Percentiles rank a stretch among this genome's conserved stretches.
These are phyloP conservation scores for Fomitopsis serialis DNA, from an alignment of 768 basidiomycete genomes.

Conservation along the genomic window DNA sequence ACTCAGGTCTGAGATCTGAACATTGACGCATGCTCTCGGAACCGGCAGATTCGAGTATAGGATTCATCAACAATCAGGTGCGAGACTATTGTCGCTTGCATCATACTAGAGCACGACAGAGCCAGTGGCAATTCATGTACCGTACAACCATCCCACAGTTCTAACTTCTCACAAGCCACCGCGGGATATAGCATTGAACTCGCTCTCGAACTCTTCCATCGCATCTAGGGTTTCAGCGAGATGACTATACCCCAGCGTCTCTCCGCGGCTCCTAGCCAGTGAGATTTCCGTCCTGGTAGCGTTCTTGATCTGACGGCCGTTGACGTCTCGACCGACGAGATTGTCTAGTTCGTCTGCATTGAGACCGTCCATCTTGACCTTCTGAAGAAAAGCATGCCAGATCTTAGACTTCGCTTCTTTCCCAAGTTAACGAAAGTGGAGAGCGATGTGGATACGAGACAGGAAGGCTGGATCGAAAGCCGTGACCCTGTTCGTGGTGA, in stretches of 20 bases:
- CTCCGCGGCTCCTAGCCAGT: conserved; percentile 38
- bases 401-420: conserved; percentile 25
- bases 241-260: conserved; percentile 33
- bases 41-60: too few relatives aligned
- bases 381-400: background rate
- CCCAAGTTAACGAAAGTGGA: conserved; percentile 34
- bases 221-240: conserved; percentile 55
- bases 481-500: conserved; percentile 37
- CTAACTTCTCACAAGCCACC: too few relatives aligned
- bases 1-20: too few relatives aligned
- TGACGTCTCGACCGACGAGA: background rate
- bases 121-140: too few relatives aligned
- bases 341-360: background rate
- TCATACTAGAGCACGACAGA: too few relatives aligned
- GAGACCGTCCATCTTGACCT: background rate
- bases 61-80: too few relatives aligned
- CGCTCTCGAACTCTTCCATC: conserved; percentile 41
- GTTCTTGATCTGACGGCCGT: conserved; percentile 46
- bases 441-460: conserved; percentile 55
- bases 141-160: too few relatives aligned
- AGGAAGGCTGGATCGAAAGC: conserved; percentile 67
- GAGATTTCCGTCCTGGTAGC: conserved; percentile 57
- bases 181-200: conserved; percentile 13
- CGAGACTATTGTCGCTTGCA: too few relatives aligned
- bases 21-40: too few relatives aligned